Base-by-base conservation (phyloP, 495 filamentous ascomycete species). In the Astrocystis sublimbata region DNA sequence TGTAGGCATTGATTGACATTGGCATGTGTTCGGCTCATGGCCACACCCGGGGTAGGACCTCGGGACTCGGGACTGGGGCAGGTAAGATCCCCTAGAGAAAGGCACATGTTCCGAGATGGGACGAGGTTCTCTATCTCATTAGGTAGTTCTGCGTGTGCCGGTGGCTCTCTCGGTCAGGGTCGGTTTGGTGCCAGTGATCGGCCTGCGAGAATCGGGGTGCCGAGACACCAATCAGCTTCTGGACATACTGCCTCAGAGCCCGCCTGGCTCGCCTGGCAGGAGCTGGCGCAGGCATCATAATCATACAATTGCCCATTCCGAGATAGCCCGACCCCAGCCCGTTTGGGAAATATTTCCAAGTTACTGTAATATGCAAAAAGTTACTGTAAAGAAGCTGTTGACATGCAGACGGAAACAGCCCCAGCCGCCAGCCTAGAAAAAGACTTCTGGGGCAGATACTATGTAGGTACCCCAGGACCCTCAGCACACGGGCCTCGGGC, bases 131-230 rank as follows among this genome's bases (percentile, higher is more conserved):
- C 8, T 30, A 4, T n/a, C 24, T n/a, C n/a, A n/a, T n/a, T 49
- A 2, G 7, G 7, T 41, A 17, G n/a, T n/a, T n/a, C 36, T 17
- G 10, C 21, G 28, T 30, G 30, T 30, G 31, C 41, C 30, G 30
- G 42, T 58, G 43, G 23, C 23, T 50, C 6, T 33, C 30, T 46
- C 38, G 47, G 47, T 53, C 41, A 19, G 28, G 19, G 30, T 58
- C 54, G 56, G 56, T 59, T n/a, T n/a, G n/a, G n/a, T n/a, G n/a
- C n/a, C 47, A 45, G 31, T 31, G 43, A 15, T 45, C 58, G 45
- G 33, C 28, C 58, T 49, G 57, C 19, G 57, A 41, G 57, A 45
- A 36, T 61, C 59, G 59, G 59, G 12, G 19, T 41, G 26, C 49
- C 38, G 59, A 54, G 28, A 13, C 15, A 46, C 59, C 49, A 60